phyloP scores from a whole-genome alignment of 139 green algal species.

The Penium margaritaceum region DNA sequence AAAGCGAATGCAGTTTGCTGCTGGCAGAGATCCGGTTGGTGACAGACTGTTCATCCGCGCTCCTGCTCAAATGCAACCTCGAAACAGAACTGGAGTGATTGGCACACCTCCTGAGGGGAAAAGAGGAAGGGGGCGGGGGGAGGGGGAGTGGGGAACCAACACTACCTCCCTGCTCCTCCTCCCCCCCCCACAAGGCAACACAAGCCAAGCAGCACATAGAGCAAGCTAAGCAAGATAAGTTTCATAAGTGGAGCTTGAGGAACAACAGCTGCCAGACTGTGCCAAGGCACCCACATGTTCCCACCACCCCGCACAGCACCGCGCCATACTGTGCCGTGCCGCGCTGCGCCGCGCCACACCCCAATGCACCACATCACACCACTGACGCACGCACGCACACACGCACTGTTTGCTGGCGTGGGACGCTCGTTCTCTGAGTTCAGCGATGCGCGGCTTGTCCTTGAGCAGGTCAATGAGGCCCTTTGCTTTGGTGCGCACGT shows the following conservation, averaged over 20 bases:
- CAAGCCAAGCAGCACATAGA: too few relatives aligned
- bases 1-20: too few relatives aligned
- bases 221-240: too few relatives aligned
- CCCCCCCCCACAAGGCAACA: too few relatives aligned
- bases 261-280: not conserved
- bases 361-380: not conserved
- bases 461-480: constrained; percentile 33
- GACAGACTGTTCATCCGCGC: too few relatives aligned
- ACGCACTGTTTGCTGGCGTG: constrained; percentile 38
- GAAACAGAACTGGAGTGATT: too few relatives aligned
- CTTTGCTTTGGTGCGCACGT: constrained; percentile 65
- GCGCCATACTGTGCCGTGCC: not conserved
- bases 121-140: too few relatives aligned
- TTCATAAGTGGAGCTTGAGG: not conserved
- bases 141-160: too few relatives aligned
- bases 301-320: not conserved
- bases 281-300: not conserved
- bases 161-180: too few relatives aligned
- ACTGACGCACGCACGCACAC: not conserved
- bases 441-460: constrained; percentile 32
- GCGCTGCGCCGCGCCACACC: not conserved
- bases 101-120: too few relatives aligned
- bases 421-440: constrained; percentile 36
- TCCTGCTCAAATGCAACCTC: too few relatives aligned
- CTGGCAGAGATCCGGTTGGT: too few relatives aligned